Percentiles rank a stretch among this genome's conserved stretches.
phyloP scores from a whole-genome alignment of 164 flowering plant species.

The Liriodendron chinense region DNA sequence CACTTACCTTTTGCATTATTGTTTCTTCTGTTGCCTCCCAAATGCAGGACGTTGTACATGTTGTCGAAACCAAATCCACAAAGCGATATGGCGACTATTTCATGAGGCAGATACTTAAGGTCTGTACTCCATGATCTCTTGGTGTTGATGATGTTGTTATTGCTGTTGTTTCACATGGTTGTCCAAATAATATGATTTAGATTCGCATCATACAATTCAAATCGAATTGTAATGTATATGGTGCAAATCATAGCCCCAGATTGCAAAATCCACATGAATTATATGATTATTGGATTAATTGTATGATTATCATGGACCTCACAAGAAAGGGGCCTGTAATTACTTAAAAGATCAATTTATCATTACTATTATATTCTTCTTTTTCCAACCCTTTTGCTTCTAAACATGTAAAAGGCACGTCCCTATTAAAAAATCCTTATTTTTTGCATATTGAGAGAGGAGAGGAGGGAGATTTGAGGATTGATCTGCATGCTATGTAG shows the following conservation, averaged over 20 bases:
- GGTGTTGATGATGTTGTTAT: neutral
- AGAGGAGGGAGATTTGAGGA: too few relatives aligned
- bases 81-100: conserved; percentile 87
- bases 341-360: too few relatives aligned
- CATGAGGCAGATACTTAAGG: conserved; percentile 93
- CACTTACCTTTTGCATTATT: neutral
- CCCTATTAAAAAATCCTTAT: too few relatives aligned
- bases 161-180: neutral
- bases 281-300: neutral
- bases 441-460: too few relatives aligned
- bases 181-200: neutral
- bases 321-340: neutral
- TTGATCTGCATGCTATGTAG: too few relatives aligned
- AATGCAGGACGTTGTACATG: conserved; percentile 75
- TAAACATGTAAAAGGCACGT: too few relatives aligned
- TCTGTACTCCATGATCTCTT: conserved; percentile 15
- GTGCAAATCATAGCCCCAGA: neutral
- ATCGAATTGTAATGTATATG: neutral
- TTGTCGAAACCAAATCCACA: conserved; percentile 68
- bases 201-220: neutral
- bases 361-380: too few relatives aligned
- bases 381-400: too few relatives aligned
- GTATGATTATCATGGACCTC: neutral
- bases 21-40: neutral
- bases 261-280: neutral